phyloP scores from a whole-genome alignment of 108 stramenopile species.

The Nitzschia sp. region DNA sequence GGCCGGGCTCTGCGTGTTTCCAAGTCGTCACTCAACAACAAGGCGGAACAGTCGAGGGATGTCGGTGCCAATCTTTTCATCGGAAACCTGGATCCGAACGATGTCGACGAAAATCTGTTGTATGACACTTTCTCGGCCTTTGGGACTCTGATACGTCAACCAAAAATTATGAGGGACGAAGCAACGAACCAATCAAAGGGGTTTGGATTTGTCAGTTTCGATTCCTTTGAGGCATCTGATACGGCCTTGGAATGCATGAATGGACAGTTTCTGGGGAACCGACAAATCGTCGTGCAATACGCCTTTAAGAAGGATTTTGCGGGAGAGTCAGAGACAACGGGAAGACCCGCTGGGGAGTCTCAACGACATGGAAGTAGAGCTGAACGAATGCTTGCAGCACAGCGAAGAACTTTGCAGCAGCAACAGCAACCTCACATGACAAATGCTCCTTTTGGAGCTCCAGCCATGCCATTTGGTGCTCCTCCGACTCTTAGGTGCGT shows the following conservation, averaged over 20 bases:
- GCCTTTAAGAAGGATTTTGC: conserved; percentile 93
- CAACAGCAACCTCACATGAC: conserved; percentile 1
- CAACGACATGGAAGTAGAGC: conserved; percentile 94
- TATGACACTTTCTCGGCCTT: conserved; percentile 98
- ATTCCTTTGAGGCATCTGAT: conserved; percentile 93
- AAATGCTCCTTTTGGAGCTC: neutral
- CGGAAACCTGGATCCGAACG: conserved; percentile 91
- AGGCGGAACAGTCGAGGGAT: conserved; percentile 63
- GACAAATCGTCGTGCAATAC: conserved; percentile 95
- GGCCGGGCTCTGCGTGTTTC: conserved; percentile 88
- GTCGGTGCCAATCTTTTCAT: conserved; percentile 99
- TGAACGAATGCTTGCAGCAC: conserved; percentile 96
- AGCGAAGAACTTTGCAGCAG: conserved; percentile 43
- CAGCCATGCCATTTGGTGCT: neutral
- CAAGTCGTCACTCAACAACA: conserved; percentile 87
- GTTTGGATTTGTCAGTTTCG: conserved; percentile 94
- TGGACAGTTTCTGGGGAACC: conserved; percentile 93
- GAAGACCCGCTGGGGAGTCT: conserved; percentile 44
- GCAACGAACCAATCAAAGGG: conserved; percentile 86
- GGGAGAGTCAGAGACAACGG: conserved; percentile 42
- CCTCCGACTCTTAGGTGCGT: neutral
- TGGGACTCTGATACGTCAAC: conserved; percentile 89
- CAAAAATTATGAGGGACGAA: conserved; percentile 89
- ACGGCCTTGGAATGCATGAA: conserved; percentile 99
- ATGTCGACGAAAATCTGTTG: conserved; percentile 97